Conservation (phyloP, 345 rosid genomes). For the Acer campestre region DNA sequence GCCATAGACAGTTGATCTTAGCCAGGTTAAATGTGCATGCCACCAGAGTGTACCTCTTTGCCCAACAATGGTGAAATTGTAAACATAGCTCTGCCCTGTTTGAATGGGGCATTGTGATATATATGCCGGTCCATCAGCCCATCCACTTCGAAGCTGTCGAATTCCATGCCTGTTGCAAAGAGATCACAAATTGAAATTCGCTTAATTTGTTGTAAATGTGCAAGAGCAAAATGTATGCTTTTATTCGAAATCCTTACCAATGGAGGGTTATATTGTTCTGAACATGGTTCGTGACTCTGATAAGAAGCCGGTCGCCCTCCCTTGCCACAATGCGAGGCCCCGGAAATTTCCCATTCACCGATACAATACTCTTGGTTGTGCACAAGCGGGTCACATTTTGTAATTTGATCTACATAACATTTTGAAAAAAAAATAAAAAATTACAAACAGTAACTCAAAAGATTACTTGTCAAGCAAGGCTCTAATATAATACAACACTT, state of each 20-base stretch:
- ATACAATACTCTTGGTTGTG: conserved; percentile 55
- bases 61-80: conserved; percentile 59
- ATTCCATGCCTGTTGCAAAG: conserved; percentile 57
- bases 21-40: conserved; percentile 70
- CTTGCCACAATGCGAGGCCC: conserved; percentile 63
- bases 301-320: conserved; percentile 58
- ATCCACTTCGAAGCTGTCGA: conserved; percentile 55
- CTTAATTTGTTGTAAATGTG: background rate
- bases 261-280: conserved; percentile 56
- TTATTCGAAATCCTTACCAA: conserved; percentile 31
- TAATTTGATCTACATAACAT: conserved; percentile 36
- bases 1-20: conserved; percentile 73
- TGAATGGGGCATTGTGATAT: conserved; percentile 68
- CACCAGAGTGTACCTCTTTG: conserved; percentile 66
- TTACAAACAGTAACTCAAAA: background rate
- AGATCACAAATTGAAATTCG: background rate
- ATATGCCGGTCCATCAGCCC: conserved; percentile 72
- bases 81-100: conserved; percentile 51
- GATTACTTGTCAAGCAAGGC: background rate
- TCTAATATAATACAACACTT: background rate
- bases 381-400: conserved; percentile 55
- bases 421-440: background rate
- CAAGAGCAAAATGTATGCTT: conserved; percentile 2
- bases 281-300: conserved; percentile 56
- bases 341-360: conserved; percentile 61